phyloP scores from a whole-genome alignment of 768 basidiomycete genomes.

The Serendipita vermifera region DNA sequence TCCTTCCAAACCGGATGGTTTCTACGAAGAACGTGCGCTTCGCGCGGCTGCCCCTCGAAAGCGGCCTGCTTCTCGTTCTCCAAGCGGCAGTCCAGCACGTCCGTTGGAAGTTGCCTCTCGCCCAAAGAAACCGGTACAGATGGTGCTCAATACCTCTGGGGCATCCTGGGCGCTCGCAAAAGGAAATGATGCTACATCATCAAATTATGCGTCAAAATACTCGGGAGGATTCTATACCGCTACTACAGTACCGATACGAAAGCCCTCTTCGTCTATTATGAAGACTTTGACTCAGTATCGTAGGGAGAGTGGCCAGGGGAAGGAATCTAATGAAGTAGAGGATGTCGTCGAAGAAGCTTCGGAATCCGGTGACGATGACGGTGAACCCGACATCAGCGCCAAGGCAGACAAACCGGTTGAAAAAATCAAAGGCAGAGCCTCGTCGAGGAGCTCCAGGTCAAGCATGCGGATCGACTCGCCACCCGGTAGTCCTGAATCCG shows the following conservation, averaged over 20 bases:
- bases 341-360: constrained; percentile 15
- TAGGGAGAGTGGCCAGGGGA: constrained; percentile 32
- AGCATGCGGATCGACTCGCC: no score
- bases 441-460: no score
- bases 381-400: constrained; percentile 14
- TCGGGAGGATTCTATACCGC: constrained; percentile 11
- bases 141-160: constrained; percentile 38
- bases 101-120: no score
- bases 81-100: no score
- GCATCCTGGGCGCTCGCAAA: constrained; percentile 36
- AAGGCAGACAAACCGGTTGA: constrained; percentile 13
- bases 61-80: no score
- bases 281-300: constrained; percentile 42
- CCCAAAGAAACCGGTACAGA: constrained; percentile 26
- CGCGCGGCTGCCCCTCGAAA: no score
- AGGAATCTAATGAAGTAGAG: constrained; percentile 15
- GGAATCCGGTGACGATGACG: constrained; percentile 17
- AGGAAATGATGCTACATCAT: no score
- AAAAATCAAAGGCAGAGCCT: constrained; percentile 2
- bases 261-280: constrained; percentile 28
- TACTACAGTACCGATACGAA: constrained; percentile 13
- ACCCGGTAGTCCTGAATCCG: no score
- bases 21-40: no score
- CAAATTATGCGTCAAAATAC: no score
- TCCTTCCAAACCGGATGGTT: no score